Base-by-base conservation (phyloP, 164 flowering plant species). In the Piper betle region DNA sequence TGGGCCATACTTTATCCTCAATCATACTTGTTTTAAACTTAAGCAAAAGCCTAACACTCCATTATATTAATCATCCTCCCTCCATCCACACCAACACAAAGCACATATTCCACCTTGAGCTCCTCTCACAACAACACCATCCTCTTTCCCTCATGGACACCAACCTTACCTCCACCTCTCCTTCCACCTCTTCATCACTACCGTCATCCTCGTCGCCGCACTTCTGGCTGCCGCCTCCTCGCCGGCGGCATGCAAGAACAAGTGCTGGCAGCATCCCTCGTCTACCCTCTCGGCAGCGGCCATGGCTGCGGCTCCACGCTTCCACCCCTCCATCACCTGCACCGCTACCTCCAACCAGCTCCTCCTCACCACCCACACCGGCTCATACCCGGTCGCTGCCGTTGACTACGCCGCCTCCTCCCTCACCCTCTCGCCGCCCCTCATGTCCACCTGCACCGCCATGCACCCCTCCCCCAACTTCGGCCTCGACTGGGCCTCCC, bases 401-500 rank as follows among this genome's bases (percentile, higher is more conserved):
- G 65, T 81, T 43, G 74, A 76, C 60, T 81, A 81, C 68, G 2
- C 67, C 57, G 60, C 78, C 46, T 71, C 81, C 65, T 67, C 79
- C 60, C 11, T 81, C 37, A 79, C 67, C 68, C 61, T 81, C 73
- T 48, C 71, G 46, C 80, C 82, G 12, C 79, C 78, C 13, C 62
- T 8, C 68, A 81, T 79, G 83, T 81, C 83, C 53, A 76, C 73
- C 18, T 81, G 85, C 75, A 62, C 71, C 66, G 66, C 77, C 69
- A 79, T 81, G 80, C 72, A 74, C 13, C 55, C 72, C 5, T 72
- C 80, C 39, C 71, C 81, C 4, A 78, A 76, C 65, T 66, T 79
- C 41, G 85, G 81, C 57, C 76, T 81, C n/a, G 81, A 81, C 56
- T 81, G 85, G 85, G 55, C 80, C 25, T 53, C 75, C 39, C 85